phyloP scores from a whole-genome alignment of 2,329 filamentous ascomycete species.

The Aspergillus ochraceus region DNA sequence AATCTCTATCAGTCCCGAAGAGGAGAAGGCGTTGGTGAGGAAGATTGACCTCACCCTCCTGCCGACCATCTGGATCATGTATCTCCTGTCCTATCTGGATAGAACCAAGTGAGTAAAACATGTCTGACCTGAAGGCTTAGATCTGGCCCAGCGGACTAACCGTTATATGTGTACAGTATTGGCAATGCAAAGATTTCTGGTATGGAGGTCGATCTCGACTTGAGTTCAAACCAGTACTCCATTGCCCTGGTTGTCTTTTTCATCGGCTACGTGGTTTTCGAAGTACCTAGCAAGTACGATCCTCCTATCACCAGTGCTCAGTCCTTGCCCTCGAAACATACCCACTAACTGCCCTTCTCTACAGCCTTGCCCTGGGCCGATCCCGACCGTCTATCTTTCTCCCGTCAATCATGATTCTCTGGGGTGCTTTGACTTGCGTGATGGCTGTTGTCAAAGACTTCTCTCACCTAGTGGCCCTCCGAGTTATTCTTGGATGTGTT shows the following conservation, averaged over 20 bases:
- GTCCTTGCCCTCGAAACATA: too few species aligned
- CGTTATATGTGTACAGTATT: slow-evolving; percentile 12
- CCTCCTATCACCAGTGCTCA: not conserved
- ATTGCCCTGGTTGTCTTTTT: slow-evolving; percentile 57
- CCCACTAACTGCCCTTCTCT: not conserved
- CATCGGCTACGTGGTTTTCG: slow-evolving; percentile 54
- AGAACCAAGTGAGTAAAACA: slow-evolving; percentile 19
- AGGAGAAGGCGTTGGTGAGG: slow-evolving; percentile 47
- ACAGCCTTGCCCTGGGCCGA: slow-evolving; percentile 48
- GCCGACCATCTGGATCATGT: slow-evolving; percentile 53
- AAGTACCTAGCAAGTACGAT: slow-evolving; percentile 41
- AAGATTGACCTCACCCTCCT: slow-evolving; percentile 48
- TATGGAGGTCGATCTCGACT: slow-evolving; percentile 20
- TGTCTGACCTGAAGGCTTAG: not conserved
- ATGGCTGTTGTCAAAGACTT: slow-evolving; percentile 53
- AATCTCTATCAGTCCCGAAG: slow-evolving; percentile 23
- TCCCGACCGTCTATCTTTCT: slow-evolving; percentile 53
- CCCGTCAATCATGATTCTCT: slow-evolving; percentile 54
- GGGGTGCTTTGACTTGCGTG: slow-evolving; percentile 52
- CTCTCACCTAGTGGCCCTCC: slow-evolving; percentile 49
- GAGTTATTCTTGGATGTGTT: slow-evolving; percentile 17
- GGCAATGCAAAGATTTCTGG: slow-evolving; percentile 29
- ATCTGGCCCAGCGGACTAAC: not conserved
- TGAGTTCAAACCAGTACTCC: slow-evolving; percentile 48
- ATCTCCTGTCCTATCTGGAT: slow-evolving; percentile 49